These are phyloP conservation scores for Curvularia sp. DNA, from an alignment of 2,329 filamentous ascomycete species.

Conservation along the genomic window DNA sequence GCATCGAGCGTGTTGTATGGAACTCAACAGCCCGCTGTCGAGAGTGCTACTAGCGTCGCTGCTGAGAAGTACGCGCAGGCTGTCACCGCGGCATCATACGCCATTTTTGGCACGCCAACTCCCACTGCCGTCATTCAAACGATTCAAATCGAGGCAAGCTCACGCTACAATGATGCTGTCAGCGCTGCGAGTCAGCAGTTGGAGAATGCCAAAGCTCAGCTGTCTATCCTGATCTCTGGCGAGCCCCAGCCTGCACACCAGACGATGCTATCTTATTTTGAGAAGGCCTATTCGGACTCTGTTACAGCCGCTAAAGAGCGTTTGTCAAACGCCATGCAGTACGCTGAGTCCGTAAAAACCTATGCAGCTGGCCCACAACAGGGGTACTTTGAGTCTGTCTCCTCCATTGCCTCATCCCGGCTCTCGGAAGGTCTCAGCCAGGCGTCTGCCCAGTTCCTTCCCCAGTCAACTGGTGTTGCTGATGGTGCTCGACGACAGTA, in stretches of 20 bases:
- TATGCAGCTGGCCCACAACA: conserved; percentile 54
- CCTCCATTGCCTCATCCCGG: conserved; percentile 72
- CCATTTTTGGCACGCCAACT: conserved; percentile 61
- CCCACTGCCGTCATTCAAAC: conserved; percentile 56
- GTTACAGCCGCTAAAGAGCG: conserved; percentile 67
- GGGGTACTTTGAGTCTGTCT: conserved; percentile 63
- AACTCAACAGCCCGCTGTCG: conserved; percentile 51
- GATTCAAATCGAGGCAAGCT: conserved; percentile 58
- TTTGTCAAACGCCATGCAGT: conserved; percentile 62
- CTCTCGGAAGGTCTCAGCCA: conserved; percentile 73
- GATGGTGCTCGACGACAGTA: conserved; percentile 72
- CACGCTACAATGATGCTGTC: conserved; percentile 70
- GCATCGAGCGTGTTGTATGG: conserved; percentile 65
- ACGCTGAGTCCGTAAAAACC: conserved; percentile 51
- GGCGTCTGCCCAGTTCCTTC: conserved; percentile 74
- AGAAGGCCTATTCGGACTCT: conserved; percentile 71
- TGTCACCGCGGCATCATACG: conserved; percentile 65
- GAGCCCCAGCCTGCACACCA: conserved; percentile 73
- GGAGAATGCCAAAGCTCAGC: conserved; percentile 68
- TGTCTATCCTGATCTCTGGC: conserved; percentile 72
- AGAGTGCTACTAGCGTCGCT: conserved; percentile 59
- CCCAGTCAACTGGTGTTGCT: conserved; percentile 66
- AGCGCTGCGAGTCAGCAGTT: conserved; percentile 73
- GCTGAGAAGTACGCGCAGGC: conserved; percentile 64
- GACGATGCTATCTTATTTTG: conserved; percentile 72